A percentile compares a stretch with the other conserved stretches of the same genome.
Evolutionary conservation across 805 yeast species (phyloP).

Genomic region (Pichia kluyveri): DNA sequence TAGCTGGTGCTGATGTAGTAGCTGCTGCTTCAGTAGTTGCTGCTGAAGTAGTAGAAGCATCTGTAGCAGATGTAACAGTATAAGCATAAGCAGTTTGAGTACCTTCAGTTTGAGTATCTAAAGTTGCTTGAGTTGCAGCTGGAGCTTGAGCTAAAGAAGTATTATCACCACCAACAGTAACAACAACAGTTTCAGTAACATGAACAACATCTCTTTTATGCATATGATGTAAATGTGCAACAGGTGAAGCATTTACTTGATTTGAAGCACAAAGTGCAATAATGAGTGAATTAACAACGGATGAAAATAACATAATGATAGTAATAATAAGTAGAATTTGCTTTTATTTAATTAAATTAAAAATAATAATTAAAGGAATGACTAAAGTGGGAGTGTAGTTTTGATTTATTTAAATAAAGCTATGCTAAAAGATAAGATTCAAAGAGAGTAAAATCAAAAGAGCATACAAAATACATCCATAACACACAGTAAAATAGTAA

Average conservation of each 20-base stretch:
- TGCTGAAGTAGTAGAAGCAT: conserved; percentile 6
- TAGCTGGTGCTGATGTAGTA: conserved; percentile 25
- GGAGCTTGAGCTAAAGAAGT: conserved; percentile 25
- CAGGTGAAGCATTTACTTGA: conserved; percentile 49
- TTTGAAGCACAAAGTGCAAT: conserved; percentile 35
- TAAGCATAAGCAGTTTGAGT: conserved; percentile 18
- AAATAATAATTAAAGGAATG: background rate
- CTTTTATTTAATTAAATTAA: too few species aligned
- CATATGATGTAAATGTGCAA: conserved; percentile 49
- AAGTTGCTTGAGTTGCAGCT: conserved; percentile 19
- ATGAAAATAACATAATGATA: conserved; percentile 19
- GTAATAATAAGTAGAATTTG: too few species aligned
- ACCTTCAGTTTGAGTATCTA: conserved; percentile 4
- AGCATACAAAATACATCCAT: background rate
- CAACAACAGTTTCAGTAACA: conserved; percentile 40
- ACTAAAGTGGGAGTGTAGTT: background rate
- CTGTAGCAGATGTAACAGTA: conserved; percentile 16
- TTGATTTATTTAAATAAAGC: too few species aligned
- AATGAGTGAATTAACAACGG: conserved; percentile 29
- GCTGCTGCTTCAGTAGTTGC: conserved; percentile 25
- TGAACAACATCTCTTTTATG: conserved; percentile 48
- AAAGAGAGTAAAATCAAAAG: background rate
- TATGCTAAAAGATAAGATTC: background rate
- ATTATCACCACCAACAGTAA: conserved; percentile 32
- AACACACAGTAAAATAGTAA: conserved; percentile 1